phyloP scores from a whole-genome alignment of 192 early-diverging fungal genomes.

The Linnemannia schmuckeri region DNA sequence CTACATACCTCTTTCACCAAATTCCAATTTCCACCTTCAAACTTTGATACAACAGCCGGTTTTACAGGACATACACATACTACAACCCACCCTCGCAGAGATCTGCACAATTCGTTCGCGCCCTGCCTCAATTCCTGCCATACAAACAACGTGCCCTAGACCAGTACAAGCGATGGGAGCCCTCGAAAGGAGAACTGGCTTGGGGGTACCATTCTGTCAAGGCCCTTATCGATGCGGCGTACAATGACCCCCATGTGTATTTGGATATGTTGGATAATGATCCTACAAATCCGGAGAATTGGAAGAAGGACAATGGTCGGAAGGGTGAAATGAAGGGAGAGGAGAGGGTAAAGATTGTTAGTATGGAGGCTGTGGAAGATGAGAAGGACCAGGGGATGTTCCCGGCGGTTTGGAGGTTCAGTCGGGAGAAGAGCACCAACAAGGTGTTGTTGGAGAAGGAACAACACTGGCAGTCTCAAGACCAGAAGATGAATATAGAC shows the following conservation, averaged over 20 bases:
- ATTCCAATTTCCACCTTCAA: not conserved
- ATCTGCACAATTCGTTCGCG: constrained; percentile 34
- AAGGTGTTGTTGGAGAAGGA: not conserved
- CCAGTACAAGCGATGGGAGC: constrained; percentile 45
- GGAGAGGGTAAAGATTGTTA: not conserved
- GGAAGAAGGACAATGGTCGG: not conserved
- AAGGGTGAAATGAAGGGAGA: not conserved
- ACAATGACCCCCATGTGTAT: constrained; percentile 31
- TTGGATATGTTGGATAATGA: constrained; percentile 50
- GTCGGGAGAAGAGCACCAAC: not conserved
- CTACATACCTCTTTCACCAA: not conserved
- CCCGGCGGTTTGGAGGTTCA: not conserved
- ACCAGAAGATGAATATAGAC: not conserved
- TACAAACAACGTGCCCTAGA: constrained; percentile 41
- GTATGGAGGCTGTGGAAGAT: not conserved
- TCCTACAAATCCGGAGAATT: constrained; percentile 36
- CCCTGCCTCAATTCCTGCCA: constrained; percentile 21
- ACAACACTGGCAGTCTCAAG: not conserved
- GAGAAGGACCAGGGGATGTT: not conserved
- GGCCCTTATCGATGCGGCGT: constrained; percentile 36
- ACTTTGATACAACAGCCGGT: constrained; percentile 15
- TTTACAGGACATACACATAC: constrained; percentile 48
- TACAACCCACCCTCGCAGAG: constrained; percentile 14
- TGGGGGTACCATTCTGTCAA: constrained; percentile 55
- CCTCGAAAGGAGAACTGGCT: constrained; percentile 30